Conservation (phyloP, 2,329 filamentous ascomycete genomes). For the Hymenoscyphus occultus region DNA sequence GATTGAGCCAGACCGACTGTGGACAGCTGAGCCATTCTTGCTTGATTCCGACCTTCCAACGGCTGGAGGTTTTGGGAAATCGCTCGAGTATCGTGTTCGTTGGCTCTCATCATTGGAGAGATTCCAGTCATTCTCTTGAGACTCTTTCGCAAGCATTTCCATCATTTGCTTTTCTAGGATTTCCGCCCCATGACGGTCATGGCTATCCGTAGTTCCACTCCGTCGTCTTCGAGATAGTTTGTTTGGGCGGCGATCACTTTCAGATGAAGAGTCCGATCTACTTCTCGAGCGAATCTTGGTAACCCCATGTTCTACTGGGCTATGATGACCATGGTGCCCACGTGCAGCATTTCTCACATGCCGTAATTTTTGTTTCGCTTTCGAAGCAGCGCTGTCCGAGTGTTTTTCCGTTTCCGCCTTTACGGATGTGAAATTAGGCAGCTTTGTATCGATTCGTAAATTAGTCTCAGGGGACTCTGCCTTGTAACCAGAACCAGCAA, state of each 20-base stretch:
- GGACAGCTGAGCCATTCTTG: conserved; percentile 15
- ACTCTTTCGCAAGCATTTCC: conserved; percentile 57
- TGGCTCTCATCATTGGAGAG: conserved; percentile 18
- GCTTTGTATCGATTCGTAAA: conserved; percentile 34
- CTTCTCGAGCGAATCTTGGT: conserved; percentile 52
- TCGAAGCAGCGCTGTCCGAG: conserved; percentile 52
- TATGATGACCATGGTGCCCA: conserved; percentile 56
- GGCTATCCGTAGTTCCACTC: conserved; percentile 43
- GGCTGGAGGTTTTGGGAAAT: conserved; percentile 16
- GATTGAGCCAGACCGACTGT: conserved; percentile 27
- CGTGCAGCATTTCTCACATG: conserved; percentile 48
- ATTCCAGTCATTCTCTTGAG: conserved; percentile 33
- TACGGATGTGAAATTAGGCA: conserved; percentile 36
- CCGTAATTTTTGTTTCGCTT: conserved; percentile 59
- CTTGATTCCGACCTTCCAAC: conserved; percentile 5
- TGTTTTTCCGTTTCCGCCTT: conserved; percentile 32
- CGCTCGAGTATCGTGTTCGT: conserved; percentile 19
- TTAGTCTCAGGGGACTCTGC: conserved; percentile 23
- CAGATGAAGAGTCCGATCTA: conserved; percentile 55
- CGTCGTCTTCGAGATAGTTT: conserved; percentile 40
- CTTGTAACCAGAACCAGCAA: conserved; percentile 15
- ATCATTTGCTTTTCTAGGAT: conserved; percentile 61
- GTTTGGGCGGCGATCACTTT: conserved; percentile 53
- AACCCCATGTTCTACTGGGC: conserved; percentile 49
- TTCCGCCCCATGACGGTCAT: conserved; percentile 47